Conservation (phyloP, 1,284 basidiomycete species). For the Tranzscheliella williamsii region DNA sequence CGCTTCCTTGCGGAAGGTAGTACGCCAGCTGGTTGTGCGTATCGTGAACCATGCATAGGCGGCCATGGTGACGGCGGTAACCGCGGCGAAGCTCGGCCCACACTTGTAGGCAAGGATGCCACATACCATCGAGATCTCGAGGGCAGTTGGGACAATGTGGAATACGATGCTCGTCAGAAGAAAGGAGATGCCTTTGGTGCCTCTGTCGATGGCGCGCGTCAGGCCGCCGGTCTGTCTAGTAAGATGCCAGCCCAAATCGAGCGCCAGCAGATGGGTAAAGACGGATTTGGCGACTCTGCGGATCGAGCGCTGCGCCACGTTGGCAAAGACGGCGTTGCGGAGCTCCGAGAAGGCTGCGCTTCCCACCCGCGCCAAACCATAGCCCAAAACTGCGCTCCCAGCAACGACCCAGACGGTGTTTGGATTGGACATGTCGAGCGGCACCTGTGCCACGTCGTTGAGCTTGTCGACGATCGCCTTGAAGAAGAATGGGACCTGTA, state of each 20-base stretch:
- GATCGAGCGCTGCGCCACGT: slow-evolving; percentile 90
- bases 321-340: slow-evolving; percentile 93
- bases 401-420: slow-evolving; percentile 88
- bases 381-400: slow-evolving; percentile 85
- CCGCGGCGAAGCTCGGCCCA: slow-evolving; percentile 91
- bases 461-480: slow-evolving; percentile 86
- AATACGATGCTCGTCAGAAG: slow-evolving; percentile 90
- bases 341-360: slow-evolving; percentile 88
- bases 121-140: slow-evolving; percentile 95
- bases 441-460: slow-evolving; percentile 65
- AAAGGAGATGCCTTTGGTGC: slow-evolving; percentile 97
- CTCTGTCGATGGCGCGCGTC: slow-evolving; percentile 92
- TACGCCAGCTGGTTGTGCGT: slow-evolving; percentile 93
- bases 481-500: slow-evolving; percentile 95
- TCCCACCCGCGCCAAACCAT: slow-evolving; percentile 85
- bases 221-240: slow-evolving; percentile 92
- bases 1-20: slow-evolving; percentile 88
- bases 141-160: slow-evolving; percentile 89
- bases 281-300: slow-evolving; percentile 90
- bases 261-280: slow-evolving; percentile 85
- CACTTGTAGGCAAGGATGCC: slow-evolving; percentile 97
- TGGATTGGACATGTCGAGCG: slow-evolving; percentile 72
- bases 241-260: slow-evolving; percentile 91
- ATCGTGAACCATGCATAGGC: slow-evolving; percentile 98
- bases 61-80: slow-evolving; percentile 81